These are phyloP conservation scores for Termitomyces sp. DNA, from an alignment of 768 basidiomycete species.

Conservation along the genomic window DNA sequence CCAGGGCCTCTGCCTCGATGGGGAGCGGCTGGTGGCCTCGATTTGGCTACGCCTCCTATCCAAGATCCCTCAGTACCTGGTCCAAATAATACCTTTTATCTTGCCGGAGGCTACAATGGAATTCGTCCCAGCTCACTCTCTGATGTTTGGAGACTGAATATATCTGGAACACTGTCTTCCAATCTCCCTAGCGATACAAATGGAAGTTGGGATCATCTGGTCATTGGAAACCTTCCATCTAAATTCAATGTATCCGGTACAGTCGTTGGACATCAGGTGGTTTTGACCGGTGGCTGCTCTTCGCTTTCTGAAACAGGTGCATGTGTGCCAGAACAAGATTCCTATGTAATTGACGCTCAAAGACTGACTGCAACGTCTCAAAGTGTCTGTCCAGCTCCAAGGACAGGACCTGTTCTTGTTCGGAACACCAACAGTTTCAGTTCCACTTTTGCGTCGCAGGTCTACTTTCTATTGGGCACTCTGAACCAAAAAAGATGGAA, in stretches of 20 bases:
- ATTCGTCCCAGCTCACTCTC: constrained; percentile 41
- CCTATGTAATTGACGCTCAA: constrained; percentile 51
- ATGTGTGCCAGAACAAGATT: constrained; percentile 51
- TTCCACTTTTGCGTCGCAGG: constrained; percentile 54
- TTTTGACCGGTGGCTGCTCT: constrained; percentile 61
- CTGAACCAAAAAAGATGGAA: constrained; percentile 63
- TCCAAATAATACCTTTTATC: constrained; percentile 69
- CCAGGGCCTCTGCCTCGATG: constrained; percentile 58
- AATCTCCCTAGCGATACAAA: constrained; percentile 47
- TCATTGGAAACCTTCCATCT: constrained; percentile 32
- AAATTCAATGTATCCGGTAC: constrained; percentile 51
- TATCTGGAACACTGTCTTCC: constrained; percentile 68
- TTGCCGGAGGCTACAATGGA: constrained; percentile 65
- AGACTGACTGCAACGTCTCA: constrained; percentile 31
- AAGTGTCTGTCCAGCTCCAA: constrained; percentile 57
- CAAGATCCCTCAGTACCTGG: constrained; percentile 40
- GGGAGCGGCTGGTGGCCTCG: constrained; percentile 73
- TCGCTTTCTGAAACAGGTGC: constrained; percentile 32
- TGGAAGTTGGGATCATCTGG: constrained; percentile 57
- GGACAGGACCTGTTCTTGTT: constrained; percentile 52
- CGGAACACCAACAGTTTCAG: constrained; percentile 57
- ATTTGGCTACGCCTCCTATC: constrained; percentile 40
- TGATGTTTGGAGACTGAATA: constrained; percentile 64
- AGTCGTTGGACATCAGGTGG: constrained; percentile 45
- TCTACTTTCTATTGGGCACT: constrained; percentile 64